Percentiles rank a stretch among this genome's conserved stretches.
Conservation (phyloP, 73 alveolate species). For the Tetrahymena thermophila region DNA sequence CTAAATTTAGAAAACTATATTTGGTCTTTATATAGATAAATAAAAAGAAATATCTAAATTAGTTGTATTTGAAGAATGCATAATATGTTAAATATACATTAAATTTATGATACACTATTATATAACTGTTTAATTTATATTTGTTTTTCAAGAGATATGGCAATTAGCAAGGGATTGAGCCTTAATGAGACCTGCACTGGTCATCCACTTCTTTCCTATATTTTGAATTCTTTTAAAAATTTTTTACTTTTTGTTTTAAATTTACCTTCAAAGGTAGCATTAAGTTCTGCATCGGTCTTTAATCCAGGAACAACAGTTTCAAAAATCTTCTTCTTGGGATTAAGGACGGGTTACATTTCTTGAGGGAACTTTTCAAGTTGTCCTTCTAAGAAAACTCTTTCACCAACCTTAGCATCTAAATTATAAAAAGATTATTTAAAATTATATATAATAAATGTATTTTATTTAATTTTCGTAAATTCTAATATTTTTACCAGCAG, state of each 20-base stretch:
- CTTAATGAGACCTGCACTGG: not conserved
- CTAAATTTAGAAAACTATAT: not conserved
- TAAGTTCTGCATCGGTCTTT: slow-evolving; percentile 8
- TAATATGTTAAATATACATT: not conserved
- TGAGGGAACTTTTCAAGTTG: slow-evolving; percentile 35
- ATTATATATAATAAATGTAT: no score
- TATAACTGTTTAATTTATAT: not conserved
- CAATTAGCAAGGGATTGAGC: not conserved
- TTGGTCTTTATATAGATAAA: not conserved
- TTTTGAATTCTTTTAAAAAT: not conserved
- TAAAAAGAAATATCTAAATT: not conserved
- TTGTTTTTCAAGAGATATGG: not conserved
- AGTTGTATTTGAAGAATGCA: not conserved
- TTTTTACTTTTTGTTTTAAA: not conserved
- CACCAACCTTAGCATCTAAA: slow-evolving; percentile 54
- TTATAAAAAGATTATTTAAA: not conserved
- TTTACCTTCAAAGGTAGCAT: slow-evolving; percentile 44
- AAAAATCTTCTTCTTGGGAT: slow-evolving; percentile 51
- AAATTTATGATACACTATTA: not conserved
- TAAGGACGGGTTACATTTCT: slow-evolving; percentile 41
- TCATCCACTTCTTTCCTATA: not conserved
- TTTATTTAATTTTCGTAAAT: not conserved
- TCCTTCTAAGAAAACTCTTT: slow-evolving; percentile 57
- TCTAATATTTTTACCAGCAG: slow-evolving; percentile 59
- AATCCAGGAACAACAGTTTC: slow-evolving; percentile 27